phyloP scores from a whole-genome alignment of 176 grass and related monocot genomes.

The Tillandsia fasciculata region DNA sequence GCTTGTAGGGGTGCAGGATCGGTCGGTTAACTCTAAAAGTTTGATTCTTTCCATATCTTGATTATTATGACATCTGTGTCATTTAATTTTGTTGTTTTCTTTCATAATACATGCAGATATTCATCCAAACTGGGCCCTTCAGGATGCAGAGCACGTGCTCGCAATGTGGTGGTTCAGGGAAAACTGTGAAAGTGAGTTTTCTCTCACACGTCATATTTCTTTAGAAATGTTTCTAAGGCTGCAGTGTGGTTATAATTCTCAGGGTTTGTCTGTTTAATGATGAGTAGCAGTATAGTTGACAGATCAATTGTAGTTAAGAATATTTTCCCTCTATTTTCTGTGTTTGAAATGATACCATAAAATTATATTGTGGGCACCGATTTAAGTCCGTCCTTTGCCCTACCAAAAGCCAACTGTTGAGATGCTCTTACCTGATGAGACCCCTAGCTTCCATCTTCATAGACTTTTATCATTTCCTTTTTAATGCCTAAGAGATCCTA shows the following conservation, averaged over 20 bases:
- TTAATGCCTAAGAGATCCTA: not conserved
- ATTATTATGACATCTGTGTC: slow-evolving; percentile 1
- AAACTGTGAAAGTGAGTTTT: slow-evolving; percentile 53
- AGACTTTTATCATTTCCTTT: not conserved
- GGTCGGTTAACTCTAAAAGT: slow-evolving; percentile 40
- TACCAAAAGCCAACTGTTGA: not conserved
- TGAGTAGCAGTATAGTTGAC: too few relatives aligned
- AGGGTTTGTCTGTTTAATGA: too few relatives aligned
- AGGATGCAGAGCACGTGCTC: slow-evolving; percentile 72
- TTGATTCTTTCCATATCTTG: not conserved
- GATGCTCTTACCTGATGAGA: not conserved
- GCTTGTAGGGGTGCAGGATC: slow-evolving; percentile 77
- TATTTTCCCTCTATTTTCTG: too few relatives aligned
- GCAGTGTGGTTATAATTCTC: not conserved
- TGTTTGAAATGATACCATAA: too few relatives aligned
- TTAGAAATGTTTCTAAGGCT: not conserved
- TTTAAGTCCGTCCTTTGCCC: too few relatives aligned
- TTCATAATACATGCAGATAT: slow-evolving; percentile 35
- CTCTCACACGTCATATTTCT: not conserved
- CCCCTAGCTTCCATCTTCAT: not conserved
- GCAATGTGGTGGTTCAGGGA: slow-evolving; percentile 79
- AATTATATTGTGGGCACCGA: too few relatives aligned
- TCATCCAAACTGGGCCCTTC: slow-evolving; percentile 80
- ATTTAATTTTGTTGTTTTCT: slow-evolving; percentile 19
- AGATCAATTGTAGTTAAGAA: too few relatives aligned